Evolutionary conservation across 371 early-diverging fungal species (phyloP), one percentile per base, ranked within the genome.

Genomic region (Syncephalastrum racemosum): DNA sequence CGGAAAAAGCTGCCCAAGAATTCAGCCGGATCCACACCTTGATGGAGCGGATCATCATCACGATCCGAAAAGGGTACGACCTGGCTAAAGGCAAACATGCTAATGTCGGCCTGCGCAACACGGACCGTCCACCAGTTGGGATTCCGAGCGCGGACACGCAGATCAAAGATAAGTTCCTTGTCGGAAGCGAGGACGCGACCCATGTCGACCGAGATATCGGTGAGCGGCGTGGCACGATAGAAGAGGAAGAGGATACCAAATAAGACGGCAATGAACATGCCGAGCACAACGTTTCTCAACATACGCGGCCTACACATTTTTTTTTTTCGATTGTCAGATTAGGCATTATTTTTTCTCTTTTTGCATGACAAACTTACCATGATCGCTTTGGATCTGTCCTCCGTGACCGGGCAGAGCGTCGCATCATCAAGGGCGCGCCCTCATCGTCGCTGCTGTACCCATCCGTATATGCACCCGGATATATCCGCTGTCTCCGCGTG

Each of bases 141-240:
- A 56, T 87, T 87, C 25, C 70, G 68, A 0, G 82, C 80, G 45
- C 74, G 66, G 20, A 87, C 62, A 45, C 80, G 78, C 53, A 86
- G 58, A 59, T 85, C 84, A 53, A 87, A 87, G n/a, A 87, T 76
- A 4, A 87, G 65, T 56, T 85, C 86, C 56, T 85, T 86, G 27
- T 87, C 86, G 5, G 86, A 75, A 12, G 86, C 82, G 46, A 87
- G 58, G 4, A 87, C 83, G 47, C 85, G 71, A 23, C 83, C 70
- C 55, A 87, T 79, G 7, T 68, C 70, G 4, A 75, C 75, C 15
- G 60, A 56, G 12, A 85, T 63, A 19, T 80, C 77, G 14, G 57
- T 59, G 42, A 87, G 58, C 18, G 85, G 87, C 42, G 56, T 59
- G 3, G 72, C 70, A 13, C 53, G 50, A 39, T 71, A 71, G 2